phyloP scores from a whole-genome alignment of 164 flowering plant species.

The Aristolochia californica region DNA sequence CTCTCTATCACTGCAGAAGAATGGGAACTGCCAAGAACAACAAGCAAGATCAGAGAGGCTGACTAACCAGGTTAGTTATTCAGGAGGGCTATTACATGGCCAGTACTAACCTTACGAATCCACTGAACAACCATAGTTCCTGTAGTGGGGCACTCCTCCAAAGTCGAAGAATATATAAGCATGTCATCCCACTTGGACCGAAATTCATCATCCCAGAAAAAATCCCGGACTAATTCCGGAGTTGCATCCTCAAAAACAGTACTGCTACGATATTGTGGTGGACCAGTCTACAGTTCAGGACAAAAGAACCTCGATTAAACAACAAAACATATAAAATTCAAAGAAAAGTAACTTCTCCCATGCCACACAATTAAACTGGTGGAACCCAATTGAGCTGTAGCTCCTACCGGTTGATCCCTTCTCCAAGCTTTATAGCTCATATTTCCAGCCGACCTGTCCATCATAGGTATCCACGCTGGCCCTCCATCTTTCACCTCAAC shows the following conservation, averaged over 20 bases:
- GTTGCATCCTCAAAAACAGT: conserved; percentile 62
- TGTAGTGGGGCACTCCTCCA: conserved; percentile 50
- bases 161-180: conserved; percentile 35
- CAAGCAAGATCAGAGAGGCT: conserved; percentile 5
- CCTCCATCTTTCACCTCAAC: conserved; percentile 79
- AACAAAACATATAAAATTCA: conserved; percentile 3
- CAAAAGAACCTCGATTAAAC: conserved; percentile 4
- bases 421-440: conserved; percentile 85
- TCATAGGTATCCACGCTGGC: conserved; percentile 70
- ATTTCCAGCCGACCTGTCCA: conserved; percentile 53
- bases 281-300: conserved; percentile 35
- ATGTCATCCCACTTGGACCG: conserved; percentile 70
- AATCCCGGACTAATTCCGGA: conserved; percentile 64
- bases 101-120: conserved; percentile 49
- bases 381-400: background rate
- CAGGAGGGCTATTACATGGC: background rate
- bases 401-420: conserved; percentile 55
- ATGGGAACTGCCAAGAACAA: conserved; percentile 47
- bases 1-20: conserved; percentile 71
- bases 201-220: conserved; percentile 81
- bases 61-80: background rate
- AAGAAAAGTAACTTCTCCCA: background rate
- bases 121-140: conserved; percentile 79
- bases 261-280: conserved; percentile 65
- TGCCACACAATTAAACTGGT: too few species aligned